Evolutionary conservation across 495 filamentous ascomycete species (phyloP).

Genomic region (Letharia lupina): DNA sequence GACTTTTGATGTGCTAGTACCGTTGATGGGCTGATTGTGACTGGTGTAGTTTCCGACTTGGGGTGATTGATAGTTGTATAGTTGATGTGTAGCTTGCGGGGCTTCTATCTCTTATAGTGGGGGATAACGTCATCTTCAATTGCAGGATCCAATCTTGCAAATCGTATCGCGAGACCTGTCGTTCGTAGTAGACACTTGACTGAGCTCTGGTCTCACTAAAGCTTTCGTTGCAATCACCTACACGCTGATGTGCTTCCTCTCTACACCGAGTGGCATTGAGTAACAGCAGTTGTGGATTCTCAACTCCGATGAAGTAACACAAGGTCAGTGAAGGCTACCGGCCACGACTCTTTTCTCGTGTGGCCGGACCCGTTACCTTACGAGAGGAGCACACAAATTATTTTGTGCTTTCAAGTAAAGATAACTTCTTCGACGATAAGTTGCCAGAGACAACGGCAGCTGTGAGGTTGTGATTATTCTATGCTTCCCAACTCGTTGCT

Average conservation of each 20-base stretch:
- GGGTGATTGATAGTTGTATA: not conserved
- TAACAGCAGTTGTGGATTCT: too few species aligned
- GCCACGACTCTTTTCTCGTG: not conserved
- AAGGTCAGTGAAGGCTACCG: too few species aligned
- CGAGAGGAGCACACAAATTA: not conserved
- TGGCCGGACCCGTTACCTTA: not conserved
- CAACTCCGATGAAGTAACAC: too few species aligned
- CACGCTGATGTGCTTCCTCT: too few species aligned
- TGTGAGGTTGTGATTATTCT: too few species aligned
- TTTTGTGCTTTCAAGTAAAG: not conserved
- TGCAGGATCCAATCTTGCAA: too few species aligned
- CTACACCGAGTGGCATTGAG: too few species aligned
- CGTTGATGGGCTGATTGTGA: not conserved
- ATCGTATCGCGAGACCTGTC: too few species aligned
- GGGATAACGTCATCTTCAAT: too few species aligned
- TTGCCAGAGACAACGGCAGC: not conserved
- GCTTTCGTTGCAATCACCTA: too few species aligned
- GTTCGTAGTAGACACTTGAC: too few species aligned
- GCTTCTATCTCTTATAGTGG: too few species aligned
- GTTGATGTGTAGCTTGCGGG: not conserved
- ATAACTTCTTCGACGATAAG: not conserved
- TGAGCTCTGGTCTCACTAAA: not conserved
- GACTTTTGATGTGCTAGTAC: slow-evolving; percentile 28
- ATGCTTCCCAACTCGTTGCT: not conserved
- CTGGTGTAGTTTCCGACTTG: not conserved